Evolutionary conservation across 805 yeast genomes (phyloP).

Genomic region (Hanseniaspora thailandica): DNA sequence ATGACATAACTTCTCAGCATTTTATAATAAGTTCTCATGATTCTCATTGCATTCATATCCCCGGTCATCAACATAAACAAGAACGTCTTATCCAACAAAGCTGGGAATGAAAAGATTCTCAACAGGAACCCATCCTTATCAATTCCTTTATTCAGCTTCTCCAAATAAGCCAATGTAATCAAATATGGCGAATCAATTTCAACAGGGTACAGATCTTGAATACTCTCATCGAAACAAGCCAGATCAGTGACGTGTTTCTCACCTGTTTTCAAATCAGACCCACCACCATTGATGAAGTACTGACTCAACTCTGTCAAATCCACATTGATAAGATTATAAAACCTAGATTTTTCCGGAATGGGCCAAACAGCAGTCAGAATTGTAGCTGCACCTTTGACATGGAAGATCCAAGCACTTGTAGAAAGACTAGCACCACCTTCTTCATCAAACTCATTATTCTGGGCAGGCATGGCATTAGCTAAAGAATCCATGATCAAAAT

Average conservation of each 20-base stretch:
- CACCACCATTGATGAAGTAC: constrained; percentile 28
- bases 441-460: not conserved
- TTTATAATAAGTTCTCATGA: constrained; percentile 79
- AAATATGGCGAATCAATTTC: constrained; percentile 73
- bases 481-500: constrained; percentile 83
- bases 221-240: constrained; percentile 74
- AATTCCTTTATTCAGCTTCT: constrained; percentile 69
- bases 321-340: constrained; percentile 63
- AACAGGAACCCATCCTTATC: constrained; percentile 76
- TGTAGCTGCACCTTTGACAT: constrained; percentile 93
- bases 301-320: constrained; percentile 82
- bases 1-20: constrained; percentile 68
- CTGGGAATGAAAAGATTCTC: constrained; percentile 86
- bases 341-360: constrained; percentile 53
- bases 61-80: constrained; percentile 69
- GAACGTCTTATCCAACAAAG: constrained; percentile 70
- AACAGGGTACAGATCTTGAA: constrained; percentile 78
- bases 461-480: constrained; percentile 65
- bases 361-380: constrained; percentile 96
- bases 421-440: constrained; percentile 37
- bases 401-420: constrained; percentile 93
- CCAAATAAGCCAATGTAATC: constrained; percentile 75
- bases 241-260: constrained; percentile 37
- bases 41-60: constrained; percentile 77
- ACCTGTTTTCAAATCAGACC: constrained; percentile 1